Evolutionary conservation across 192 early-diverging fungal species (phyloP).

Genomic region (Coemansia sp.): DNA sequence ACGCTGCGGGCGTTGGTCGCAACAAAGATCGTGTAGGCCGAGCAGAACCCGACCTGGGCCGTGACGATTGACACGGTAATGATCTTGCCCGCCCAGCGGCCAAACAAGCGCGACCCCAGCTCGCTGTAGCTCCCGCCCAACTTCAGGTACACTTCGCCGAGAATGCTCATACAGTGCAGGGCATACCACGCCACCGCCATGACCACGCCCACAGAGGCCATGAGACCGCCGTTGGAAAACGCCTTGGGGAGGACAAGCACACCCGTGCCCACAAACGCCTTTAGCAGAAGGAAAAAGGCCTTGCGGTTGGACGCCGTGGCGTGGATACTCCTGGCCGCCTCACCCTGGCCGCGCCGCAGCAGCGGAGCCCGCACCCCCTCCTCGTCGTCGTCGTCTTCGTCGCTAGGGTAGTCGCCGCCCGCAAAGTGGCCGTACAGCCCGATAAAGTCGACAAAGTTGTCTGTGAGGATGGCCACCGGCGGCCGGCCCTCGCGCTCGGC

Average conservation of each 20-base stretch:
- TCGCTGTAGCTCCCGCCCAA: slow-evolving; percentile 63
- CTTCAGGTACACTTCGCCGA: slow-evolving; percentile 56
- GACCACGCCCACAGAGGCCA: slow-evolving; percentile 52
- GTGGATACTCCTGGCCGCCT: slow-evolving; percentile 11
- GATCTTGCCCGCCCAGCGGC: slow-evolving; percentile 50
- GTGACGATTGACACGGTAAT: slow-evolving; percentile 62
- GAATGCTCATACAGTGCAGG: slow-evolving; percentile 57
- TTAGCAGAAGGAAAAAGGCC: slow-evolving; percentile 71
- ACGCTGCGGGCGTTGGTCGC: slow-evolving; percentile 70
- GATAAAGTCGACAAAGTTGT: slow-evolving; percentile 91
- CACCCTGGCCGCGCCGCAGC: background rate
- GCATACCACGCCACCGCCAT: slow-evolving; percentile 56
- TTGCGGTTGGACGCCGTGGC: slow-evolving; percentile 59
- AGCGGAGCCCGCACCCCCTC: background rate
- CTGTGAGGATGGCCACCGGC: slow-evolving; percentile 63
- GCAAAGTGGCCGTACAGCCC: slow-evolving; percentile 90
- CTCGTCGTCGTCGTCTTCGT: slow-evolving; percentile 57
- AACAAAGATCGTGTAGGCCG: slow-evolving; percentile 86
- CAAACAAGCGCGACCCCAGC: slow-evolving; percentile 56
- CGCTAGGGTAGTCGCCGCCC: slow-evolving; percentile 84
- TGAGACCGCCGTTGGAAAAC: slow-evolving; percentile 69
- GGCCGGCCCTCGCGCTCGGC: slow-evolving; percentile 58
- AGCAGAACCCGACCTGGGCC: slow-evolving; percentile 80
- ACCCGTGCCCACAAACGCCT: slow-evolving; percentile 81
- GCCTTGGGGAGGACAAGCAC: slow-evolving; percentile 67